Percentiles rank a stretch among this genome's conserved stretches.
Conservation (phyloP, 176 grass and related monocot species). For the Dendrocalamus sinicus region DNA sequence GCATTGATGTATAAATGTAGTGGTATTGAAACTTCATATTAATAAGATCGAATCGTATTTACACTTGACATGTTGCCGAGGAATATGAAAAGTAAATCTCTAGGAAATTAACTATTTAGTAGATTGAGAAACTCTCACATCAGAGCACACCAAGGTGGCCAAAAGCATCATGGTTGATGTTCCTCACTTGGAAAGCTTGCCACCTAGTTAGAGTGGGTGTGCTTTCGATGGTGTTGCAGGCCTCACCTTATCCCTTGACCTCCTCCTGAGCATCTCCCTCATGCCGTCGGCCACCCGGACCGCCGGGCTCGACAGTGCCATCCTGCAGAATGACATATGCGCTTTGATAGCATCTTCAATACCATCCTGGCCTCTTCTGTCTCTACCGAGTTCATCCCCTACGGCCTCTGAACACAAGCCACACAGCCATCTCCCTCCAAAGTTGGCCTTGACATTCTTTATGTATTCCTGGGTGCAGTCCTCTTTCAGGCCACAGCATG, state of each 20-base stretch:
- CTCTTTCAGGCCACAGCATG: constrained; percentile 61
- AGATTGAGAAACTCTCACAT: constrained; percentile 31
- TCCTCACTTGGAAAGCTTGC: constrained; percentile 23
- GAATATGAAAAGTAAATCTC: constrained; percentile 22
- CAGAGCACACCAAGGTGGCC: constrained; percentile 1
- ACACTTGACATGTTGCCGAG: constrained; percentile 36
- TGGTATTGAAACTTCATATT: constrained; percentile 17
- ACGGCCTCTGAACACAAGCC: constrained; percentile 68
- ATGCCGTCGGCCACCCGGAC: constrained; percentile 64
- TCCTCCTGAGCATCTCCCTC: constrained; percentile 71
- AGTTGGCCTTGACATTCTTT: constrained; percentile 51
- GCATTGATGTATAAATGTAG: neutral
- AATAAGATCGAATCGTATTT: constrained; percentile 47
- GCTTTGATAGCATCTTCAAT: constrained; percentile 59
- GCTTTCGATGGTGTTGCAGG: constrained; percentile 30
- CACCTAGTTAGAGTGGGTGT: constrained; percentile 32
- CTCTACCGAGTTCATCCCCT: constrained; percentile 46
- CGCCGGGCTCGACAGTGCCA: constrained; percentile 51
- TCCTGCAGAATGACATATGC: constrained; percentile 67
- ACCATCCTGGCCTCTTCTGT: constrained; percentile 21
- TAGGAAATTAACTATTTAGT: constrained; percentile 14
- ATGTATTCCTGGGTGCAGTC: constrained; percentile 76
- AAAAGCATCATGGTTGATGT: constrained; percentile 11
- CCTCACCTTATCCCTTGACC: constrained; percentile 39
- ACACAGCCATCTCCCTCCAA: constrained; percentile 73